Conservation (phyloP, 805 yeast species). For the Saccharomycopsis malanga region DNA sequence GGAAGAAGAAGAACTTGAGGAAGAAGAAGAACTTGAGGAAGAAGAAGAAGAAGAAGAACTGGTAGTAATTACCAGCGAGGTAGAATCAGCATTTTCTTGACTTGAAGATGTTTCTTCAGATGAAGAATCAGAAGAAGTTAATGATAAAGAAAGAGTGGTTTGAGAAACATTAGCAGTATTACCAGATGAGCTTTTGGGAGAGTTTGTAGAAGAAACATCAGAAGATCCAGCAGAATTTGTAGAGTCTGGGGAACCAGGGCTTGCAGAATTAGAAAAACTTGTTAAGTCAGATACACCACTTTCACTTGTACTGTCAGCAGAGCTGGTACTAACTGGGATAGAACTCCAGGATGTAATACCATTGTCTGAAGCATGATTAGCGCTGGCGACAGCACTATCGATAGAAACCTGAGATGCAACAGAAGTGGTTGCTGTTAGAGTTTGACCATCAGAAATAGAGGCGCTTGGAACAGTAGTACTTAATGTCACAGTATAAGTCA, state of each 20-base stretch:
- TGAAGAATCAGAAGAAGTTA: not conserved
- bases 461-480: constrained; percentile 27
- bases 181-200: constrained; percentile 14
- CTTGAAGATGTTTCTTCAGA: not conserved
- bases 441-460: constrained; percentile 26
- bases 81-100: not conserved
- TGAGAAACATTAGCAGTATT: not conserved
- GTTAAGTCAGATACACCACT: too few species aligned
- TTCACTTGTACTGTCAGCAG: constrained; percentile 23
- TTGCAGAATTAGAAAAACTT: constrained; percentile 24
- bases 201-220: constrained; percentile 4
- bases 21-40: not conserved
- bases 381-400: constrained; percentile 1
- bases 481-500: constrained; percentile 42
- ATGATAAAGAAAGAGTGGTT: not conserved
- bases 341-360: not conserved
- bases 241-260: constrained; percentile 15
- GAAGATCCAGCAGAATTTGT: constrained; percentile 18
- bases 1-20: not conserved
- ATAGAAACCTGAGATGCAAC: constrained; percentile 1
- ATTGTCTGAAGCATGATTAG: not conserved
- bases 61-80: not conserved
- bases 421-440: constrained; percentile 11
- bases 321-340: constrained; percentile 10
- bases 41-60: not conserved